Evolutionary conservation across 495 filamentous ascomycete genomes (phyloP).

Genomic region (Echria macrotheca): DNA sequence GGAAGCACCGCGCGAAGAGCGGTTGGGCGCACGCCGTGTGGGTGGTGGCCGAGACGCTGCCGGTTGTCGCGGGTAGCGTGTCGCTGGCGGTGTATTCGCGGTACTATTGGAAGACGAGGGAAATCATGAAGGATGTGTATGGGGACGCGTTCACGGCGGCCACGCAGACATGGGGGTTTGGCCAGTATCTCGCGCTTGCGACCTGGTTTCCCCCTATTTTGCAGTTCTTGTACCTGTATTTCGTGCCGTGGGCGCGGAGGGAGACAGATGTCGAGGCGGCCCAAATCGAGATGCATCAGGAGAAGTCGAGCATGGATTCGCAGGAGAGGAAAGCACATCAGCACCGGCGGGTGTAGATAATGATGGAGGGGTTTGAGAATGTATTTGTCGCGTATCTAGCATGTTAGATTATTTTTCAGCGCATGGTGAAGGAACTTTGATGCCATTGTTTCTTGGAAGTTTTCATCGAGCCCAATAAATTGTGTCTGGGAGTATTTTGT

Average conservation of each 20-base stretch:
- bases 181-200: conserved; percentile 19
- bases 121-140: conserved; percentile 20
- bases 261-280: not conserved
- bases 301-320: too few relatives aligned
- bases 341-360: too few relatives aligned
- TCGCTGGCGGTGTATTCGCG: conserved; percentile 9
- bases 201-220: conserved; percentile 20
- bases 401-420: too few relatives aligned
- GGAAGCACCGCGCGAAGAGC: not conserved
- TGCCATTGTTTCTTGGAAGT: too few relatives aligned
- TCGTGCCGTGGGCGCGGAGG: not conserved
- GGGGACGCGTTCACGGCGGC: conserved; percentile 12
- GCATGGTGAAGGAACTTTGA: too few relatives aligned
- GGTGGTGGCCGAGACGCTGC: conserved; percentile 9
- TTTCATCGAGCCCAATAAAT: too few relatives aligned
- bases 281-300: too few relatives aligned
- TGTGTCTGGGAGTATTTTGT: too few relatives aligned
- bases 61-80: conserved; percentile 9
- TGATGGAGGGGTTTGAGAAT: too few relatives aligned
- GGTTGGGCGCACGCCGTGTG: not conserved
- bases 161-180: conserved; percentile 17
- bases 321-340: too few relatives aligned
- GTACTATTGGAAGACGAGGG: conserved; percentile 19
- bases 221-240: conserved; percentile 3
- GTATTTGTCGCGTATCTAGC: too few relatives aligned